Evolutionary conservation across 768 basidiomycete genomes (phyloP).

Genomic region (Russula earlei): DNA sequence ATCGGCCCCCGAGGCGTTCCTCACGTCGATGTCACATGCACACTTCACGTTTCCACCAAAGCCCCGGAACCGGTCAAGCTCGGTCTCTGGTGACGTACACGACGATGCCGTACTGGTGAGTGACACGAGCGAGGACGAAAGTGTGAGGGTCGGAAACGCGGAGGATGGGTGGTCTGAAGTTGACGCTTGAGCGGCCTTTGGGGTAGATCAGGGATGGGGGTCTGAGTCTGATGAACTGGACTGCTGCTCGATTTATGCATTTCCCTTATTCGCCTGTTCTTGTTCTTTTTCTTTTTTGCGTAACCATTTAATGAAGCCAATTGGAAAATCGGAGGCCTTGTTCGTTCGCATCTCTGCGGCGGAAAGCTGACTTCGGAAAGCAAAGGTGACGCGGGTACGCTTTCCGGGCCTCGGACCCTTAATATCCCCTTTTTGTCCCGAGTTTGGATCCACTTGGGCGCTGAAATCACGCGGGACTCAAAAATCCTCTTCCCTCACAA

Average conservation of each 20-base stretch:
- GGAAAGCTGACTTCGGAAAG: not conserved
- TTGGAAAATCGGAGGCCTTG: not conserved
- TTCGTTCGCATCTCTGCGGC: not conserved
- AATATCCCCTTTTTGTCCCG: too few species aligned
- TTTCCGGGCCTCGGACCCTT: not conserved
- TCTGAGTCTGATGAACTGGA: not conserved
- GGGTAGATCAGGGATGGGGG: not conserved
- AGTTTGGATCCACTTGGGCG: too few species aligned
- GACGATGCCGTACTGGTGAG: constrained; percentile 7
- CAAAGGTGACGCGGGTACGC: not conserved
- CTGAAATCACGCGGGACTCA: too few species aligned
- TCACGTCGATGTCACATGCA: constrained; percentile 3
- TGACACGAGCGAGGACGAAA: constrained; percentile 2
- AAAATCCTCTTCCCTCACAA: too few species aligned
- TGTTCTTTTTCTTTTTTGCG: not conserved
- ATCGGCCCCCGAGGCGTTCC: not conserved
- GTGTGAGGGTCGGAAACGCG: not conserved
- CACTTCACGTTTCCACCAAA: constrained; percentile 13
- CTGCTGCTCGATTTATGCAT: not conserved
- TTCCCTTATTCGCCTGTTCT: not conserved
- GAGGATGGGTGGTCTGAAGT: constrained; percentile 9
- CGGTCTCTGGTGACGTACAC: not conserved
- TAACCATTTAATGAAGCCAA: not conserved
- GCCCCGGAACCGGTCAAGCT: not conserved
- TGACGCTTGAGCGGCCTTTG: not conserved